A percentile compares a stretch with the other conserved stretches of the same genome.
phyloP scores from a whole-genome alignment of 2,329 filamentous ascomycete genomes.

The Nemania sp. region DNA sequence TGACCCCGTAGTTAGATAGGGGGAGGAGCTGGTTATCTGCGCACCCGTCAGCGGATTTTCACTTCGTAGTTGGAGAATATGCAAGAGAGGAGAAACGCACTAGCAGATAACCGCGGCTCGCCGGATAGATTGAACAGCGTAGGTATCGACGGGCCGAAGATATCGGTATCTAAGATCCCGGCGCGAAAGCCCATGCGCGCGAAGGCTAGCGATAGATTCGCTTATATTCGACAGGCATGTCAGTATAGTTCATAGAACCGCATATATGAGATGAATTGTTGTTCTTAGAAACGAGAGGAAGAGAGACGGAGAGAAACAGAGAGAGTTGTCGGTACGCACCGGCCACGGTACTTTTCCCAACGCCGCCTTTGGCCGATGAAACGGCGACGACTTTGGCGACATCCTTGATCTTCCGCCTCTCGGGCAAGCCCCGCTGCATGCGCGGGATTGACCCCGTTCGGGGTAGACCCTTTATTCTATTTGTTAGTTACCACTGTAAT shows the following conservation, averaged over 20 bases:
- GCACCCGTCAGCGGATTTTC: background rate
- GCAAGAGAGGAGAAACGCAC: conserved; percentile 45
- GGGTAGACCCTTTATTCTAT: conserved; percentile 67
- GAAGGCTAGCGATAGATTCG: conserved; percentile 85
- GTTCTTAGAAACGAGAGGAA: no score
- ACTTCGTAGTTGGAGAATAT: background rate
- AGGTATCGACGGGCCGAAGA: conserved; percentile 94
- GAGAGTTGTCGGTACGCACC: conserved; percentile 60
- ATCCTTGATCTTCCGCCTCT: conserved; percentile 77
- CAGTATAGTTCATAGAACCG: background rate
- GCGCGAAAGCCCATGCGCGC: conserved; percentile 78
- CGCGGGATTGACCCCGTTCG: conserved; percentile 73
- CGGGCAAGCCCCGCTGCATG: conserved; percentile 79
- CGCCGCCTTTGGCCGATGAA: conserved; percentile 96
- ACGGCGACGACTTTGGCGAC: conserved; percentile 95
- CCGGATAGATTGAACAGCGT: conserved; percentile 82
- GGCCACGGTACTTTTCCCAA: conserved; percentile 93
- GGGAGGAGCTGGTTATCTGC: conserved; percentile 80
- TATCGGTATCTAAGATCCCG: conserved; percentile 92
- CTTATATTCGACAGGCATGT: conserved; percentile 38
- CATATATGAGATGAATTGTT: no score
- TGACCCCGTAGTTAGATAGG: conserved; percentile 90
- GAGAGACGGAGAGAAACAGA: no score
- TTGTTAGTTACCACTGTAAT: background rate
- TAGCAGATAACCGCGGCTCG: conserved; percentile 73